Conservation (phyloP, 2,329 filamentous ascomycete genomes). For the Polytolypa hystricis region DNA sequence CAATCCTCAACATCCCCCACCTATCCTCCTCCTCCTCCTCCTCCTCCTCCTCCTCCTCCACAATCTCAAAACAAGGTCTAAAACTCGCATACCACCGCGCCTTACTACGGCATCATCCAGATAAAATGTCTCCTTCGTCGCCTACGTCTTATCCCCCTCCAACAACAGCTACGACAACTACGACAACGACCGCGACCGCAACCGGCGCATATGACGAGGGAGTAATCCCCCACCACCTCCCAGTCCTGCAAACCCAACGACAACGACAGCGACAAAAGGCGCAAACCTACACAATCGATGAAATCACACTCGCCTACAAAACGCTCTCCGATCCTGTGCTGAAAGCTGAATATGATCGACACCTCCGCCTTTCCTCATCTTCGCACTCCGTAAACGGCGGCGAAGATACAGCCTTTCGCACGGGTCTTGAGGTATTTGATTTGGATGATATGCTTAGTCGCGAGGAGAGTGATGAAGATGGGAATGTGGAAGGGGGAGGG, state of each 20-base stretch:
- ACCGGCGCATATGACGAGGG: not conserved
- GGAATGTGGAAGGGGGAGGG: slow-evolving; percentile 33
- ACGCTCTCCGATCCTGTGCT: slow-evolving; percentile 36
- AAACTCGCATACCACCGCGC: slow-evolving; percentile 47
- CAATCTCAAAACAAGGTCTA: slow-evolving; percentile 29
- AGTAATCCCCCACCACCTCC: no score
- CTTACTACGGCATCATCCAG: slow-evolving; percentile 48
- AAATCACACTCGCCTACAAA: slow-evolving; percentile 49
- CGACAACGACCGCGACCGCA: not conserved
- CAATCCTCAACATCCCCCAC: slow-evolving; percentile 5
- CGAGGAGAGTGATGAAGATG: slow-evolving; percentile 29
- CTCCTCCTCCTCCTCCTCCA: not conserved
- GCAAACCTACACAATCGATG: slow-evolving; percentile 39
- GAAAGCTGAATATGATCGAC: slow-evolving; percentile 40
- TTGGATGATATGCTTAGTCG: slow-evolving; percentile 43
- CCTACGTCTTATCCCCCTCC: slow-evolving; percentile 3
- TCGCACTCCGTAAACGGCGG: slow-evolving; percentile 19
- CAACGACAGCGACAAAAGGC: not conserved
- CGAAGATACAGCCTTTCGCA: slow-evolving; percentile 29
- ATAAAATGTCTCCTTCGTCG: slow-evolving; percentile 33
- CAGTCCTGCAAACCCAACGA: not conserved
- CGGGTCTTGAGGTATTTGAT: slow-evolving; percentile 47
- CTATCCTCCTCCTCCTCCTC: slow-evolving; percentile 2
- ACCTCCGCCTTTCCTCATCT: slow-evolving; percentile 26
- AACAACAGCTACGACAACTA: not conserved